Evolutionary conservation across 805 yeast genomes (phyloP), one percentile per base, ranked within the genome.

Genomic region (Starmera quercuum): DNA sequence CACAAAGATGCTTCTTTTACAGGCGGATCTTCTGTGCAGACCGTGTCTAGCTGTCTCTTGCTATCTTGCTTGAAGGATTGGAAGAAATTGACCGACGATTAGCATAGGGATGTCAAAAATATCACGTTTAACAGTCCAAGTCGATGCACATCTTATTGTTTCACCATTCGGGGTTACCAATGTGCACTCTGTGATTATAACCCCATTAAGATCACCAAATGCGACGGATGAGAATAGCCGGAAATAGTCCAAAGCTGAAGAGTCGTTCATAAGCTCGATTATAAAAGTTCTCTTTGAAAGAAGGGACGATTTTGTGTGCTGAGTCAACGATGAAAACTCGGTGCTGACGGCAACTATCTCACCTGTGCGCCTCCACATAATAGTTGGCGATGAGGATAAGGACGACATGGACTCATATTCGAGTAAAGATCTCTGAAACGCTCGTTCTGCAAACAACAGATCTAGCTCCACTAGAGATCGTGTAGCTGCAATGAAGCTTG

Each of bases 101-200:
- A 84, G 62, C 84, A 83, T 77, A 7, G 95, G 94, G 31, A 84
- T 75, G 56, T 83, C 90, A 58, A 83, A 84, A 31, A 79, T 75
- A 58, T 84, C 95, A 44, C 92, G 63, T 44, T 82, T 82, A 12
- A 84, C 85, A 0, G 95, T 84, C 87, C 92, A 82, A 12, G 84
- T 84, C 27, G 85, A 76, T 26, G 87, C 78, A 46, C 87, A 83
- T 39, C 74, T 74, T 17, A 78, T 68, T 35, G 50, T 56, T 14
- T 58, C 57, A 1, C 55, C 59, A 30, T 46, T 53, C 8, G 64
- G 68, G 28, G 59, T 51, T 29, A 63, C 35, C 26, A 66, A 37
- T 8, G 64, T 63, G 35, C 67, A 58, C 34, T 58, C 57, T 16
- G 64, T 58, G 41, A 64, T 59, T 9, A 59, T 56, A 16, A 59